phyloP scores from a whole-genome alignment of 2,329 filamentous ascomycete species.

The Clarireedia homoeocarpa region DNA sequence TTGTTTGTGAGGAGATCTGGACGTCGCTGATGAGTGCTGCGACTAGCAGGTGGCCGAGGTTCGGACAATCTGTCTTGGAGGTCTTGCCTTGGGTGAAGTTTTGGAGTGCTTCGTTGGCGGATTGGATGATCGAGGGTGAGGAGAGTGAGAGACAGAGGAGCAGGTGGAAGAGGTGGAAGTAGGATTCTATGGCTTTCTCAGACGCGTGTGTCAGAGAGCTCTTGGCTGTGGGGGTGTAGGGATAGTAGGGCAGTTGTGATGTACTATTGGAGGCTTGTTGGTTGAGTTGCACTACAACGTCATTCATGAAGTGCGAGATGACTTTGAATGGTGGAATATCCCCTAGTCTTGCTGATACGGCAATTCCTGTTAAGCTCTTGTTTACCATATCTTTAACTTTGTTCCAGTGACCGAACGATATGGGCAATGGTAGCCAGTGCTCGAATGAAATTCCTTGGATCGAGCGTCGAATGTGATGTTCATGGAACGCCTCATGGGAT shows the following conservation, averaged over 20 bases:
- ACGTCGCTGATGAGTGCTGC: slow-evolving; percentile 39
- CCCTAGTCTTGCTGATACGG: slow-evolving; percentile 17
- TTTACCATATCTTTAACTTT: not conserved
- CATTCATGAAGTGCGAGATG: slow-evolving; percentile 42
- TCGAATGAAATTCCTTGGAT: slow-evolving; percentile 36
- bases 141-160: slow-evolving; percentile 39
- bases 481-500: slow-evolving; percentile 34
- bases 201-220: slow-evolving; percentile 40
- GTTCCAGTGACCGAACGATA: slow-evolving; percentile 9
- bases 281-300: slow-evolving; percentile 42
- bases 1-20: slow-evolving; percentile 33
- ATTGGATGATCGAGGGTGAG: slow-evolving; percentile 28
- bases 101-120: slow-evolving; percentile 35
- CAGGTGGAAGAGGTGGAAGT: slow-evolving; percentile 45
- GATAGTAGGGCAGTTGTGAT: slow-evolving; percentile 1
- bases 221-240: slow-evolving; percentile 15
- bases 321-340: slow-evolving; percentile 28
- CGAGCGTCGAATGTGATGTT: slow-evolving; percentile 32
- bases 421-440: slow-evolving; percentile 39
- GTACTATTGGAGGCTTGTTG: slow-evolving; percentile 22
- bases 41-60: slow-evolving; percentile 41
- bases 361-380: slow-evolving; percentile 16
- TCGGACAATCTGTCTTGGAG: slow-evolving; percentile 37
- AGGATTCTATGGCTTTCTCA: slow-evolving; percentile 45
- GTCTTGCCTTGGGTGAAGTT: slow-evolving; percentile 34